Conservation (phyloP, 768 basidiomycete species). For the Calocybe indica region DNA sequence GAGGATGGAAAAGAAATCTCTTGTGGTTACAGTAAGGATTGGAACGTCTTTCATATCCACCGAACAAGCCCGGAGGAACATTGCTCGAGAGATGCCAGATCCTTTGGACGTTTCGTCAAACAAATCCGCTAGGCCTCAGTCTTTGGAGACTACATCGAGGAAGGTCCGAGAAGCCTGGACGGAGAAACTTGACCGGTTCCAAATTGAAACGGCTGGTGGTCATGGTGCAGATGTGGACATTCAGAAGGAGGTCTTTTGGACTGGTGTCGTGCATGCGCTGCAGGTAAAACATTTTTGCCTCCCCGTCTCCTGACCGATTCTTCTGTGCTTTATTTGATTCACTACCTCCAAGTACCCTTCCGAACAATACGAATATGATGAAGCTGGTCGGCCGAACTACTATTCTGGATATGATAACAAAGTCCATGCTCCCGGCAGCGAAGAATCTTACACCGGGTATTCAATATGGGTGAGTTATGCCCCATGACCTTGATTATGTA, state of each 20-base stretch:
- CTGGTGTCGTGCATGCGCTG: conserved; percentile 56
- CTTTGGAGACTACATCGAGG: conserved; percentile 38
- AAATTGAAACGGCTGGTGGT: conserved; percentile 21
- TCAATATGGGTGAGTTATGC: conserved; percentile 56
- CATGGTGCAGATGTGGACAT: conserved; percentile 12
- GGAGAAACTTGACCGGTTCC: conserved; percentile 40
- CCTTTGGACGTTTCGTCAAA: background rate
- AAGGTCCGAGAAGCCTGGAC: conserved; percentile 36
- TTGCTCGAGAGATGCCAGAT: conserved; percentile 38
- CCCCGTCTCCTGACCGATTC: background rate
- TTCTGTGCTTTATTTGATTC: background rate
- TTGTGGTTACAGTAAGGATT: conserved; percentile 41
- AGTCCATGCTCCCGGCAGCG: conserved; percentile 41
- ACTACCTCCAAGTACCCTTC: conserved; percentile 56
- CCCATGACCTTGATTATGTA: conserved; percentile 7
- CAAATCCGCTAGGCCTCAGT: conserved; percentile 20
- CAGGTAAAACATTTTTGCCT: conserved; percentile 29
- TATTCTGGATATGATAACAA: conserved; percentile 73
- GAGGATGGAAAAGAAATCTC: conserved; percentile 4
- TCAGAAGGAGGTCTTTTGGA: conserved; percentile 49
- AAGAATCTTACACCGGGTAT: conserved; percentile 76
- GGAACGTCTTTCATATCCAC: conserved; percentile 58
- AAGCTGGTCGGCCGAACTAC: conserved; percentile 26
- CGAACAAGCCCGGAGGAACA: conserved; percentile 43
- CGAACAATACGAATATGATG: conserved; percentile 59